Evolutionary conservation across 805 yeast species (phyloP).

Genomic region (Kodamaea sagamina): DNA sequence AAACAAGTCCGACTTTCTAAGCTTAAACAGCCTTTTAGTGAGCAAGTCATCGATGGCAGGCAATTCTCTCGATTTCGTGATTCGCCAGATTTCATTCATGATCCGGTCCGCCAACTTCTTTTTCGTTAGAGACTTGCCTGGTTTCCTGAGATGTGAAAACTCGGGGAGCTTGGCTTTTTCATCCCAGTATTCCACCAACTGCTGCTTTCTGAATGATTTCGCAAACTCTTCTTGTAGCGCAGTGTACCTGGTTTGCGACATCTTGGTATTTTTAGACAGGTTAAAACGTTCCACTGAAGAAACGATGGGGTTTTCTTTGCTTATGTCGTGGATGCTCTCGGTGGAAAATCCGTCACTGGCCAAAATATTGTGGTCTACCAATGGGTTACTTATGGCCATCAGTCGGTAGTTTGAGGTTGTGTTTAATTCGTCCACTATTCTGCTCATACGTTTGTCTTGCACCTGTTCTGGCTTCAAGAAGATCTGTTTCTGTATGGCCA

Average conservation of each 20-base stretch:
- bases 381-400: conserved; percentile 9
- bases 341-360: background rate
- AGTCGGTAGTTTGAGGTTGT: conserved; percentile 9
- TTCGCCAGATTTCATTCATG: conserved; percentile 37
- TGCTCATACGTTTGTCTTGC: conserved; percentile 19
- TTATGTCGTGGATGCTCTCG: too few relatives aligned
- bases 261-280: conserved; percentile 5
- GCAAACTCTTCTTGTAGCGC: conserved; percentile 12
- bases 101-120: conserved; percentile 27
- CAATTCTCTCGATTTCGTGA: conserved; percentile 21
- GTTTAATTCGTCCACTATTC: conserved; percentile 17
- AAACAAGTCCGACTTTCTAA: conserved; percentile 42
- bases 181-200: conserved; percentile 16
- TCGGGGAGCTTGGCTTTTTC: conserved; percentile 11
- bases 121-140: conserved; percentile 16
- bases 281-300: conserved; percentile 15
- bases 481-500: too few relatives aligned
- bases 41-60: conserved; percentile 34
- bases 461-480: conserved; percentile 21
- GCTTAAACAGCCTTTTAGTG: conserved; percentile 31
- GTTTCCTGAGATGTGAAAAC: conserved; percentile 7
- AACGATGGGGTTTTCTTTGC: conserved; percentile 1
- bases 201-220: conserved; percentile 15
- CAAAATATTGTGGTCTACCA: conserved; percentile 12
- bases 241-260: conserved; percentile 13